Evolutionary conservation across 306 rosid genomes (phyloP).

Genomic region (Lablab purpureus): DNA sequence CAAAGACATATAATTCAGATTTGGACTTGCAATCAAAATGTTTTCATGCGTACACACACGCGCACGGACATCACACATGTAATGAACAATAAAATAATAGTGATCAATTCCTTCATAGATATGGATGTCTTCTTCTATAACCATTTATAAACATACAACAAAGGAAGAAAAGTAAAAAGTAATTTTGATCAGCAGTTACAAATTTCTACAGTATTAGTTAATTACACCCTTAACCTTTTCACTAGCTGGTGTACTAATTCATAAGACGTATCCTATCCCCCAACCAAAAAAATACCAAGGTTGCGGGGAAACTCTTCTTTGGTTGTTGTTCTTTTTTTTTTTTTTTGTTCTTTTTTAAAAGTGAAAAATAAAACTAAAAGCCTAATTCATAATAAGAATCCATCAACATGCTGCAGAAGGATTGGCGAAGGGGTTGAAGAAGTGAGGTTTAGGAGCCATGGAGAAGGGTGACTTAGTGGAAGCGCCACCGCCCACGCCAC

Average conservation of each 20-base stretch:
- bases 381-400: constrained; percentile 1
- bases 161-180: constrained; percentile 24
- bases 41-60: neutral
- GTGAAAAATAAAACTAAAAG: constrained; percentile 28
- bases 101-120: constrained; percentile 55
- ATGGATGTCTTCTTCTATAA: constrained; percentile 50
- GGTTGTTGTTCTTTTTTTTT: neutral
- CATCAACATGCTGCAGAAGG: constrained; percentile 93
- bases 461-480: constrained; percentile 71
- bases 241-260: constrained; percentile 27
- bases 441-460: constrained; percentile 77
- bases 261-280: constrained; percentile 59
- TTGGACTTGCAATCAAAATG: neutral
- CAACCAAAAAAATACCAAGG: constrained; percentile 76
- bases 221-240: constrained; percentile 63
- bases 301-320: constrained; percentile 38
- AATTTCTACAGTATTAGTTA: constrained; percentile 63
- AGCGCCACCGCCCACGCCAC: constrained; percentile 41
- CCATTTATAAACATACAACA: constrained; percentile 58
- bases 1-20: constrained; percentile 20
- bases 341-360: neutral
- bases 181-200: constrained; percentile 54
- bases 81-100: constrained; percentile 43
- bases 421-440: constrained; percentile 81
- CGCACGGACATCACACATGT: neutral